A percentile compares a stretch with the other conserved stretches of the same genome.
Evolutionary conservation across 768 basidiomycete species (phyloP).

Genomic region (Phallus indusiatus): DNA sequence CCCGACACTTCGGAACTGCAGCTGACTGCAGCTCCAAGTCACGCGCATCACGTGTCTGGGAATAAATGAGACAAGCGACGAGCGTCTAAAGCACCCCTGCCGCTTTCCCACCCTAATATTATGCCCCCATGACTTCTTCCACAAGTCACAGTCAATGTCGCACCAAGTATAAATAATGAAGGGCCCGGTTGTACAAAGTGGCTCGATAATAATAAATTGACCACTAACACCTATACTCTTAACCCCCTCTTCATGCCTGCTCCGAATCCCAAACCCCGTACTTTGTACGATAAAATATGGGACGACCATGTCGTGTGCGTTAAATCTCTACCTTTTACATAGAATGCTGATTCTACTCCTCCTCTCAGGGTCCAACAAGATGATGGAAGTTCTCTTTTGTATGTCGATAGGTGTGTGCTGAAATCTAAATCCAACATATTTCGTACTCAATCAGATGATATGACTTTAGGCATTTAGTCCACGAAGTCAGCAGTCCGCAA

Average conservation of each 20-base stretch:
- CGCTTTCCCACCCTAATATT: no score
- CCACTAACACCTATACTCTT: no score
- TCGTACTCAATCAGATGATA: neutral
- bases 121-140: no score
- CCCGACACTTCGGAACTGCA: no score
- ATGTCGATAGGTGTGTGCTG: slow-evolving; percentile 63
- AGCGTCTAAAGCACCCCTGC: no score
- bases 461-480: slow-evolving; percentile 32
- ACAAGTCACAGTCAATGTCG: no score
- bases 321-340: neutral
- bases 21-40: no score
- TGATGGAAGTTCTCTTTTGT: slow-evolving; percentile 71
- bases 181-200: no score
- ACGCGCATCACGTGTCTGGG: no score
- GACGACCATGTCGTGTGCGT: slow-evolving; percentile 90
- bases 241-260: slow-evolving; percentile 38
- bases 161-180: no score
- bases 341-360: neutral
- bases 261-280: slow-evolving; percentile 57
- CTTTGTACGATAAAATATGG: slow-evolving; percentile 97
- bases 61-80: no score
- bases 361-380: slow-evolving; percentile 53
- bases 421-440: neutral
- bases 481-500: slow-evolving; percentile 92
- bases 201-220: no score